A percentile compares a stretch with the other conserved stretches of the same genome.
phyloP scores from a whole-genome alignment of 2,329 filamentous ascomycete genomes.

The Fusarium pininemorale region DNA sequence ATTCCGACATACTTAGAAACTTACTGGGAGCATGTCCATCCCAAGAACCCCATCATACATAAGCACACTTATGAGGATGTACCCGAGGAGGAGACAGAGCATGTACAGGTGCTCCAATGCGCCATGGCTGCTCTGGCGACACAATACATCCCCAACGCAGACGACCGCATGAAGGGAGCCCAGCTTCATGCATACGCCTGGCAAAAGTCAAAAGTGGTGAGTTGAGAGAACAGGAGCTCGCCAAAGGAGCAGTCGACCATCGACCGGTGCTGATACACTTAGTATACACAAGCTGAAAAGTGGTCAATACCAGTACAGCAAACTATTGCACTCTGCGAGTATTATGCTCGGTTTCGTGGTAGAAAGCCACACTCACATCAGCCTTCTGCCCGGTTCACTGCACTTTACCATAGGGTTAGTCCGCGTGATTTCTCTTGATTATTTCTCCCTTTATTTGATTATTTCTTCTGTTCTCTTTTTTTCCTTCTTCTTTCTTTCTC shows the following conservation, averaged over 20 bases:
- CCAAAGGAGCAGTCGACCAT: background rate
- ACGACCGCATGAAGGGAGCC: constrained; percentile 60
- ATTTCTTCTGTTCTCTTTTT: background rate
- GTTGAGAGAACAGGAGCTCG: constrained; percentile 40
- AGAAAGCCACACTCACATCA: constrained; percentile 56
- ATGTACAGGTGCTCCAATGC: constrained; percentile 56
- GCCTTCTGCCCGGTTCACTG: constrained; percentile 60
- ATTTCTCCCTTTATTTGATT: background rate
- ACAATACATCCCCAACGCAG: constrained; percentile 58
- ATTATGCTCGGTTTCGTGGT: constrained; percentile 64
- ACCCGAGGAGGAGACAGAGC: constrained; percentile 44
- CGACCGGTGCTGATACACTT: constrained; percentile 30
- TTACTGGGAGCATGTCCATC: constrained; percentile 63
- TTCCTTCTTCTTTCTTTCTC: constrained; percentile 9
- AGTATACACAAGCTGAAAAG: constrained; percentile 52
- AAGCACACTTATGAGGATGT: constrained; percentile 54
- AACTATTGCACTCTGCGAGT: constrained; percentile 63
- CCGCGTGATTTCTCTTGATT: constrained; percentile 33
- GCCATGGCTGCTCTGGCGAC: constrained; percentile 68
- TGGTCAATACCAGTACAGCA: constrained; percentile 63
- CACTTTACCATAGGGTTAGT: constrained; percentile 65
- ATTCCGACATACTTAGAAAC: constrained; percentile 61
- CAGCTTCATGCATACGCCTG: constrained; percentile 62
- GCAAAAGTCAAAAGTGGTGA: constrained; percentile 60
- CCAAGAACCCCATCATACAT: constrained; percentile 61